Conservation (phyloP, 768 basidiomycete genomes). For the Stropharia rugosoannulata region DNA sequence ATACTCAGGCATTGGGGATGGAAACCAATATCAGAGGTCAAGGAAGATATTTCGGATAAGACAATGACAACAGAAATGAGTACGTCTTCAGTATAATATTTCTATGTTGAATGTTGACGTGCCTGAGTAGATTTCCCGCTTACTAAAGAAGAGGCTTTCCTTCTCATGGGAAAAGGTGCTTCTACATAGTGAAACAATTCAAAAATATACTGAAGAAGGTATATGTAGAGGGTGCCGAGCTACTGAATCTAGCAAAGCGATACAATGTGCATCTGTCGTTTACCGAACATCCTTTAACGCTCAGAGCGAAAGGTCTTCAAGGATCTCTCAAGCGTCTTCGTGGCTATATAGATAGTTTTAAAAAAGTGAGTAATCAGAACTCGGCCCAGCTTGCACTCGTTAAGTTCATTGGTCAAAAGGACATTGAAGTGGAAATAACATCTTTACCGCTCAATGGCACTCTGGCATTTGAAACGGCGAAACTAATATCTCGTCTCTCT, state of each 20-base stretch:
- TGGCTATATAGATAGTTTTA: conserved; percentile 46
- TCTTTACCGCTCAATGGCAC: conserved; percentile 16
- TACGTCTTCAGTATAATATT: conserved; percentile 1
- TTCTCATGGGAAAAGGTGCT: conserved; percentile 71
- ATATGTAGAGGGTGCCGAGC: conserved; percentile 60
- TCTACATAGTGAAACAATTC: neutral
- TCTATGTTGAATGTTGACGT: conserved; percentile 3
- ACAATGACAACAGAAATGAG: conserved; percentile 44
- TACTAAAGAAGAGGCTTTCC: conserved; percentile 58
- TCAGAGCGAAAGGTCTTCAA: conserved; percentile 59
- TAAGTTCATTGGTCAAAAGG: conserved; percentile 25
- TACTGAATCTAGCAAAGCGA: conserved; percentile 55
- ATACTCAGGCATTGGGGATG: conserved; percentile 70
- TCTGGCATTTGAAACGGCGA: conserved; percentile 41
- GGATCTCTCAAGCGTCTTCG: conserved; percentile 48
- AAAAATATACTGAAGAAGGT: neutral
- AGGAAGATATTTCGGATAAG: conserved; percentile 51
- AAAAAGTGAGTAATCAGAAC: conserved; percentile 38
- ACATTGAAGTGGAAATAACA: conserved; percentile 31
- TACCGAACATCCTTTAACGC: conserved; percentile 49
- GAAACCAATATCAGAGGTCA: conserved; percentile 55
- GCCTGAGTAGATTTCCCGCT: conserved; percentile 50
- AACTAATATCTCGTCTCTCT: conserved; percentile 66
- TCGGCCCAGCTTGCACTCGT: neutral
- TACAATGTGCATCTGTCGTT: conserved; percentile 66